Evolutionary conservation across 2,329 filamentous ascomycete species (phyloP).

Genomic region (Raffaelea arxii): DNA sequence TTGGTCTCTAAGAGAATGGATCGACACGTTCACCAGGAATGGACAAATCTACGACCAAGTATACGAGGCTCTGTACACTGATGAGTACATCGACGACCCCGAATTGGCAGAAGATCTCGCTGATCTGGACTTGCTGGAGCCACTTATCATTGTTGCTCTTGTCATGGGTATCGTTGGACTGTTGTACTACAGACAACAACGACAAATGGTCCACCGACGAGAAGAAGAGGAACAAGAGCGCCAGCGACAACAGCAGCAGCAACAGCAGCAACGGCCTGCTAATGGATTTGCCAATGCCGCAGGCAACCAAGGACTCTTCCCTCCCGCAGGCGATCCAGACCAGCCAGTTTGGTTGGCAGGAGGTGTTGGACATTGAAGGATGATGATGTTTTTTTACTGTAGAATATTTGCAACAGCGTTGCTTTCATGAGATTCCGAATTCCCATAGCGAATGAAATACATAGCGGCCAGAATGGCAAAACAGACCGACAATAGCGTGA

Average conservation of each 20-base stretch:
- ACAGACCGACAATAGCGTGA: background rate
- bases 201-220: constrained; percentile 47
- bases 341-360: constrained; percentile 56
- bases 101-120: constrained; percentile 63
- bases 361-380: constrained; percentile 48
- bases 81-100: constrained; percentile 30
- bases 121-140: constrained; percentile 62
- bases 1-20: constrained; percentile 77
- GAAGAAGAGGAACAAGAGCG: constrained; percentile 26
- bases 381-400: background rate
- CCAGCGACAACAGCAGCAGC: constrained; percentile 15
- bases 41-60: constrained; percentile 48
- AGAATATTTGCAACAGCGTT: background rate
- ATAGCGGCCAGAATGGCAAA: background rate
- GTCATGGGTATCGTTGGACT: constrained; percentile 65
- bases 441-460: background rate
- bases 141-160: constrained; percentile 70
- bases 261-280: constrained; percentile 11
- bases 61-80: constrained; percentile 43
- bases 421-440: background rate
- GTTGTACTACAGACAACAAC: constrained; percentile 69
- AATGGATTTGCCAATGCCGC: constrained; percentile 5
- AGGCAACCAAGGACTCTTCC: constrained; percentile 21
- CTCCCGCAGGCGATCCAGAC: constrained; percentile 56
- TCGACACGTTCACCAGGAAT: constrained; percentile 69